Evolutionary conservation across 2,329 filamentous ascomycete species (phyloP).

Genomic region (Hypoxylon sp.): DNA sequence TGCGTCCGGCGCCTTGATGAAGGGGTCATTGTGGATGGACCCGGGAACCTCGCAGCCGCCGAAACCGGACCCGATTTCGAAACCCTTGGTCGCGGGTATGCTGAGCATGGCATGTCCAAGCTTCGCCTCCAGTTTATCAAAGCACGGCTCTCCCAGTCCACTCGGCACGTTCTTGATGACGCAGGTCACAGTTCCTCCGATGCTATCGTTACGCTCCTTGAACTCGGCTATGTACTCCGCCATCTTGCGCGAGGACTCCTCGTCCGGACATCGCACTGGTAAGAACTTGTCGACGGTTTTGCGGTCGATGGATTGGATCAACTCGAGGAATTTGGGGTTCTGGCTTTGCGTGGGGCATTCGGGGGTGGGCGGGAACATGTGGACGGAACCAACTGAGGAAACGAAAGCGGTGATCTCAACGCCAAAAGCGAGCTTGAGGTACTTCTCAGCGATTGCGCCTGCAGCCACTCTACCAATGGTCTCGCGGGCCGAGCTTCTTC

Average conservation of each 20-base stretch:
- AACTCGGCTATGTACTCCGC: slow-evolving; percentile 82
- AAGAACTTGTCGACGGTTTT: slow-evolving; percentile 84
- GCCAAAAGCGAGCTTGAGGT: slow-evolving; percentile 82
- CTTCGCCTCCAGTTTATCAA: slow-evolving; percentile 94
- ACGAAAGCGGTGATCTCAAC: slow-evolving; percentile 94
- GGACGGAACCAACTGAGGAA: slow-evolving; percentile 83
- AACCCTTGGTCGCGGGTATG: slow-evolving; percentile 95
- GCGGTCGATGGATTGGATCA: slow-evolving; percentile 81
- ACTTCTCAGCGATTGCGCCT: slow-evolving; percentile 94
- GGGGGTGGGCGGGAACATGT: slow-evolving; percentile 80
- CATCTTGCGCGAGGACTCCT: slow-evolving; percentile 77
- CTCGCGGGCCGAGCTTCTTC: slow-evolving; percentile 91
- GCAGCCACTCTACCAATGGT: slow-evolving; percentile 95
- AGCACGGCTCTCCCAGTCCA: slow-evolving; percentile 92
- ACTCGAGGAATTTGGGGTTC: slow-evolving; percentile 83
- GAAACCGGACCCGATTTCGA: slow-evolving; percentile 96
- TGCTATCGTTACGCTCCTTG: slow-evolving; percentile 85
- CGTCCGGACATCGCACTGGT: slow-evolving; percentile 89
- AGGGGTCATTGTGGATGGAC: slow-evolving; percentile 92
- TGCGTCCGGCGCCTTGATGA: slow-evolving; percentile 70
- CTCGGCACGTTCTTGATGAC: slow-evolving; percentile 88
- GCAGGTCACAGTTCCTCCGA: slow-evolving; percentile 94
- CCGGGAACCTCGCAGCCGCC: slow-evolving; percentile 87
- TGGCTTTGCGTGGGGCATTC: slow-evolving; percentile 77
- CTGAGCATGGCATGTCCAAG: slow-evolving; percentile 95